Base-by-base conservation (phyloP, 305 asterid species). In the Solanum chacoense region DNA sequence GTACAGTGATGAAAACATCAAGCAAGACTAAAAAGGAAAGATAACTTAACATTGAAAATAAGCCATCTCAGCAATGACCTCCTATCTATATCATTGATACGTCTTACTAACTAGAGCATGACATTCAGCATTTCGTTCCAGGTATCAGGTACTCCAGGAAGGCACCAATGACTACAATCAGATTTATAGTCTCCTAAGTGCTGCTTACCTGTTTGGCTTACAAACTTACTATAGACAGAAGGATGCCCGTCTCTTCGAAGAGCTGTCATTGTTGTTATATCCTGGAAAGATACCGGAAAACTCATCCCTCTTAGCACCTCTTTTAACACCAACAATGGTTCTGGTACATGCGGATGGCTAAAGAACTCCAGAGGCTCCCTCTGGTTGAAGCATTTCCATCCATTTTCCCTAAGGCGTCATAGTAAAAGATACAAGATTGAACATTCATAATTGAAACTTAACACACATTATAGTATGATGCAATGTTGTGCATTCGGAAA, bases 161-260 rank as follows among this genome's bases (percentile, higher is more conserved):
- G 92, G 88, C 99, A 96, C 98, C 99, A 96, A 76, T 96, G 99
- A 85, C 98, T 96, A 59, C 99, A 96, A 14, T 96, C 99, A 31
- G 96, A 92, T 67, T 78, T 86, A 45, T 80, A 89, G 71, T 90
- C 94, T 91, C 90, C 93, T 11, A 87, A 18, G 85, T 84, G 93
- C 79, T 91, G 93, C 87, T 93, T 91, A 40, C 90, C 92, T 80
- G 93, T 94, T 85, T 92, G 95, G 42, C 95, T 95, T 26, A 90
- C 40, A 2, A 91, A 93, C 24, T 91, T 88, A 22, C 91, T 91
- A 31, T 95, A 96, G 22, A 95, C 89, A 35, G 98, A 96, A 28
- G 99, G 99, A 92, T 96, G 99, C 0, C 95, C 99, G 9, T 96
- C 99, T 88, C 92, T 90, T 87, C 98, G 87, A 11, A 93, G 92